Conservation (phyloP, 2,329 filamentous ascomycete genomes). For the Paradendryphiella salina region DNA sequence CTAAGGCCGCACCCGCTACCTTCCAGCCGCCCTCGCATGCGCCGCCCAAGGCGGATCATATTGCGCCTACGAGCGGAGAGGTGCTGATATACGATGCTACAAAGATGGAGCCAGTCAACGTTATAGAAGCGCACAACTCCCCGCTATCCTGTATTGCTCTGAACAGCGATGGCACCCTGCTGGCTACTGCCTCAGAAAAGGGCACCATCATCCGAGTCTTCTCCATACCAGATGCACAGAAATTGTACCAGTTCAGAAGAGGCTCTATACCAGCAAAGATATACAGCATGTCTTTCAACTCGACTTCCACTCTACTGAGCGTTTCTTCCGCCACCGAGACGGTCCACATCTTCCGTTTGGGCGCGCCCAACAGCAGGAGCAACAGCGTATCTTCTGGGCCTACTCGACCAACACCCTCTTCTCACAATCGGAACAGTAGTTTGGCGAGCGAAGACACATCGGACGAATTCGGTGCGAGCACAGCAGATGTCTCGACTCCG, state of each 20-base stretch:
- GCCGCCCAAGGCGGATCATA: constrained; percentile 73
- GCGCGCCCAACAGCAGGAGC: constrained; percentile 39
- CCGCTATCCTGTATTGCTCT: constrained; percentile 87
- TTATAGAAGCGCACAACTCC: constrained; percentile 91
- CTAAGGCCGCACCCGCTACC: constrained; percentile 58
- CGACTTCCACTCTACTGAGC: constrained; percentile 87
- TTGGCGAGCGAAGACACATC: constrained; percentile 46
- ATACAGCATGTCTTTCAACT: constrained; percentile 98
- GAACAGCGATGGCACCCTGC: constrained; percentile 86
- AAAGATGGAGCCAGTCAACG: constrained; percentile 88
- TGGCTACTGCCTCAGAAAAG: constrained; percentile 95
- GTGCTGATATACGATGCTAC: constrained; percentile 90
- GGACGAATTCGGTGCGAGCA: constrained; percentile 50
- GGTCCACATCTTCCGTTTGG: constrained; percentile 89
- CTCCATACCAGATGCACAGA: constrained; percentile 84
- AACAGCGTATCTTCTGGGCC: constrained; percentile 40
- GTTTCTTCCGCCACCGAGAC: constrained; percentile 97
- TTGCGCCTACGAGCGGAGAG: constrained; percentile 84
- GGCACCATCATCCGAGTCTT: constrained; percentile 98
- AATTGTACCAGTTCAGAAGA: constrained; percentile 92
- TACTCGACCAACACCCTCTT: constrained; percentile 26
- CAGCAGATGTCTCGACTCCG: constrained; percentile 30
- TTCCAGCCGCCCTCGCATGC: constrained; percentile 74
- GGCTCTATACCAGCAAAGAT: constrained; percentile 95
- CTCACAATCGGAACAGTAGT: constrained; percentile 50